Conservation (phyloP, 1,139 yeast species). For the Barnettozyma hawaiiensis region DNA sequence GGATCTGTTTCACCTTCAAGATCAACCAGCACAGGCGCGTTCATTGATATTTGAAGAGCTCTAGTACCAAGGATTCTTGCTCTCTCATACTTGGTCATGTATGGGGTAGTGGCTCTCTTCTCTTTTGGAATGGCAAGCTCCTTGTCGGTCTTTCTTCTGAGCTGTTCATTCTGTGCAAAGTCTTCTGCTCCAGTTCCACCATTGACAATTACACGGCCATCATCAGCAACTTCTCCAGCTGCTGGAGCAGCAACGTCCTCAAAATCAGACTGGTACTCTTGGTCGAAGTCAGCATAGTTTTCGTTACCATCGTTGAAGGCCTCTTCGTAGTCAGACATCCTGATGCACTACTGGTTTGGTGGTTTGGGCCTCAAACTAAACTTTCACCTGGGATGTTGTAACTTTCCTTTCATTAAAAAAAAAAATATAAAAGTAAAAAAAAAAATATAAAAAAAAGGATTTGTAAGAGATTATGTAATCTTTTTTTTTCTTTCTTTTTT, state of each 20-base stretch:
- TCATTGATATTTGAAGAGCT: conserved; percentile 93
- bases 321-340: conserved; percentile 47
- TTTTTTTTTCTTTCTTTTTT: neutral
- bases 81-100: conserved; percentile 96
- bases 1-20: conserved; percentile 99
- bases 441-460: no score
- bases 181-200: conserved; percentile 58
- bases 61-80: conserved; percentile 96
- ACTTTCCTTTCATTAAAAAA: no score
- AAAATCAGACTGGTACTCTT: conserved; percentile 70
- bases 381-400: neutral
- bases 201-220: conserved; percentile 66
- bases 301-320: conserved; percentile 74
- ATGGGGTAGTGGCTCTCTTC: conserved; percentile 90
- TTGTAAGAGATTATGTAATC: no score
- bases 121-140: conserved; percentile 89
- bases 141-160: conserved; percentile 59
- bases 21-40: conserved; percentile 97
- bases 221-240: conserved; percentile 54
- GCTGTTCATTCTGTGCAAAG: conserved; percentile 36
- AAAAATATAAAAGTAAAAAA: no score
- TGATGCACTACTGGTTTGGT: no score
- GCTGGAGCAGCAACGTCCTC: conserved; percentile 48
- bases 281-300: conserved; percentile 76
- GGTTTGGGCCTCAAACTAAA: neutral